A percentile compares a stretch with the other conserved stretches of the same genome.
Evolutionary conservation across 805 yeast genomes (phyloP).

Genomic region (Lachancea thermotolerans): DNA sequence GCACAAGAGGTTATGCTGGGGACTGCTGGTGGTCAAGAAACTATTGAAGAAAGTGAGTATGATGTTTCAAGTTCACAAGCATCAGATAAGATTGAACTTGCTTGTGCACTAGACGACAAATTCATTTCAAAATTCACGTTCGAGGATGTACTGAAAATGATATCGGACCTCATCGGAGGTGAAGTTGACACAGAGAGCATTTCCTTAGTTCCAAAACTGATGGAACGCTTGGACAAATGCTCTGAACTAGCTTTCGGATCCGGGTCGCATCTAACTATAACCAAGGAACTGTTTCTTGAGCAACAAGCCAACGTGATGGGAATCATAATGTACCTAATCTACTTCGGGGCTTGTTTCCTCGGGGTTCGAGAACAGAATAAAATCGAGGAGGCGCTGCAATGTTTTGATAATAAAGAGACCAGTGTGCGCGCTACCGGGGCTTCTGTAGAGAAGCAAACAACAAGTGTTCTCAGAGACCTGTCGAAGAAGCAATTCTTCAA

Average conservation of each 20-base stretch:
- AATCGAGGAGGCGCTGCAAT: constrained; percentile 5
- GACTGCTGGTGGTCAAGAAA: neutral
- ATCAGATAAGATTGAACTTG: no score
- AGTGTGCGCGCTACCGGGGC: neutral
- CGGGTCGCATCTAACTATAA: constrained; percentile 4
- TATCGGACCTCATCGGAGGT: constrained; percentile 3
- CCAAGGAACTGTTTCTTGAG: constrained; percentile 6
- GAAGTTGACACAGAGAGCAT: neutral
- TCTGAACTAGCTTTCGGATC: constrained; percentile 3
- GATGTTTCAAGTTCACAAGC: neutral
- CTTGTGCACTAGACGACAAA: neutral
- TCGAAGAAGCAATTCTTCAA: constrained; percentile 9
- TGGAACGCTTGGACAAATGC: constrained; percentile 6
- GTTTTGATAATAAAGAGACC: neutral
- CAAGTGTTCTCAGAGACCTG: constrained; percentile 4
- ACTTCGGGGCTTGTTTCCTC: constrained; percentile 8
- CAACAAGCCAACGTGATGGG: constrained; percentile 8
- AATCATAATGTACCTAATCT: constrained; percentile 6
- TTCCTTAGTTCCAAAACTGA: constrained; percentile 7
- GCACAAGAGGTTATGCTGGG: neutral
- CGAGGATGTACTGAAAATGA: constrained; percentile 6
- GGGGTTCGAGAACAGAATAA: constrained; percentile 7
- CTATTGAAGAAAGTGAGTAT: neutral
- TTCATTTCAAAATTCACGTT: constrained; percentile 6
- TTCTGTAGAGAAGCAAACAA: neutral